These are phyloP conservation scores for Solanum phureja DNA, from an alignment of 257 asterid genomes.

Conservation along the genomic window DNA sequence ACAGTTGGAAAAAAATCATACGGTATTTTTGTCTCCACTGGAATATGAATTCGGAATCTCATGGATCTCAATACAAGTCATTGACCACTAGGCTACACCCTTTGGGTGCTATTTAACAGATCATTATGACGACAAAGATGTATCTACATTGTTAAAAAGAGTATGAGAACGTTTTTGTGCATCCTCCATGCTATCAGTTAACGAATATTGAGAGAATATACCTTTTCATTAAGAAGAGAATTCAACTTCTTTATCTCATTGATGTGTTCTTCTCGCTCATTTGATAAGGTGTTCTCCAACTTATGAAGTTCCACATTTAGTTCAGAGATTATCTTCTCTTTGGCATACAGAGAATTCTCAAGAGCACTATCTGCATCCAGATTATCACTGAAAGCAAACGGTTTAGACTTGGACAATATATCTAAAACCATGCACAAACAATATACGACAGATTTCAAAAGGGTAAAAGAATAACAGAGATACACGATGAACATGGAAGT, in stretches of 20 bases:
- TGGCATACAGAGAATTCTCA: slow-evolving; percentile 82
- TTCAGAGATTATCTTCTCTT: slow-evolving; percentile 90
- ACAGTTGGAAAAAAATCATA: neutral
- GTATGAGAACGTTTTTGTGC: neutral
- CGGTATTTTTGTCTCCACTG: neutral
- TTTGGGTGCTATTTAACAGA: neutral
- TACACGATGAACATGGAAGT: neutral
- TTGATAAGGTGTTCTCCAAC: slow-evolving; percentile 67
- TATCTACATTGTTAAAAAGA: neutral
- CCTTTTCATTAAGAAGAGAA: slow-evolving; percentile 73
- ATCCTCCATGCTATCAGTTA: neutral
- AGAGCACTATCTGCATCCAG: slow-evolving; percentile 62
- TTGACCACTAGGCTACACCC: neutral
- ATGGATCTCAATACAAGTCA: neutral
- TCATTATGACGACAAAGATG: neutral
- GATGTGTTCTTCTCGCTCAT: slow-evolving; percentile 72
- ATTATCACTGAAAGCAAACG: slow-evolving; percentile 52
- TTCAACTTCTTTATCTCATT: slow-evolving; percentile 85
- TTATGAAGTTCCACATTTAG: slow-evolving; percentile 88
- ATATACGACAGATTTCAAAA: neutral
- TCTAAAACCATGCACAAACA: neutral
- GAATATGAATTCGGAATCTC: neutral
- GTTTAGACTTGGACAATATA: slow-evolving; percentile 1
- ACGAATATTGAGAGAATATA: slow-evolving; percentile 6
- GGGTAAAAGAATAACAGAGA: neutral